These are phyloP conservation scores for Kingdonia uniflora DNA, from an alignment of 164 flowering plant species.

Conservation along the genomic window DNA sequence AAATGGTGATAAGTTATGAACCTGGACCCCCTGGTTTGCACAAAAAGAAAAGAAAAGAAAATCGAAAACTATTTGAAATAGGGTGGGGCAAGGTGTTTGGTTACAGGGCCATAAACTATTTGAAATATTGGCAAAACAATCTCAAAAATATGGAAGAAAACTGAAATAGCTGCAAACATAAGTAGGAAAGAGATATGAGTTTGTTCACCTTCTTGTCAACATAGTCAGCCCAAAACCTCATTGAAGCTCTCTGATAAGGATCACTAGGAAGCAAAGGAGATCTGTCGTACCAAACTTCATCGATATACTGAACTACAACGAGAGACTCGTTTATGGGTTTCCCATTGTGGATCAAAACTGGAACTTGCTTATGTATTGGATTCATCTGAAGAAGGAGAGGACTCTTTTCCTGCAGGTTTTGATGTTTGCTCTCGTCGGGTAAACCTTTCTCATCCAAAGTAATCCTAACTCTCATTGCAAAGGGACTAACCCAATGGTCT, in stretches of 20 bases:
- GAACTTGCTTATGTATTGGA: not conserved
- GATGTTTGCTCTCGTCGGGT: not conserved
- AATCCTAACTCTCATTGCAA: not conserved
- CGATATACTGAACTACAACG: not conserved
- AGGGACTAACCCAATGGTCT: not conserved
- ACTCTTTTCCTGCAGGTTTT: not conserved
- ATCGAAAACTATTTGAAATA: too few species aligned
- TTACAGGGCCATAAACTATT: too few species aligned
- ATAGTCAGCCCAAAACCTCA: constrained; percentile 1
- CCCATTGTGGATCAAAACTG: not conserved
- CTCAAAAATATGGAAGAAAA: too few species aligned
- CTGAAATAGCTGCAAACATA: too few species aligned
- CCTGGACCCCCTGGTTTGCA: too few species aligned
- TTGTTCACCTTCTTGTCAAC: not conserved
- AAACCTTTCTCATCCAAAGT: not conserved
- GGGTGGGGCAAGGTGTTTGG: too few species aligned
- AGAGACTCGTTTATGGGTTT: not conserved
- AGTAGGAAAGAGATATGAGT: too few species aligned
- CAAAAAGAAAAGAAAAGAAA: too few species aligned
- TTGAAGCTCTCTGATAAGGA: not conserved
- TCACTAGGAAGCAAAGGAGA: not conserved
- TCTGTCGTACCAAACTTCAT: not conserved
- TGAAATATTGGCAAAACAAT: too few species aligned
- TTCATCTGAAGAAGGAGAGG: not conserved
- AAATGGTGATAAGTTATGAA: too few species aligned